Base-by-base conservation (phyloP, 2,329 filamentous ascomycete genomes). In the Clonostachys rosea region DNA sequence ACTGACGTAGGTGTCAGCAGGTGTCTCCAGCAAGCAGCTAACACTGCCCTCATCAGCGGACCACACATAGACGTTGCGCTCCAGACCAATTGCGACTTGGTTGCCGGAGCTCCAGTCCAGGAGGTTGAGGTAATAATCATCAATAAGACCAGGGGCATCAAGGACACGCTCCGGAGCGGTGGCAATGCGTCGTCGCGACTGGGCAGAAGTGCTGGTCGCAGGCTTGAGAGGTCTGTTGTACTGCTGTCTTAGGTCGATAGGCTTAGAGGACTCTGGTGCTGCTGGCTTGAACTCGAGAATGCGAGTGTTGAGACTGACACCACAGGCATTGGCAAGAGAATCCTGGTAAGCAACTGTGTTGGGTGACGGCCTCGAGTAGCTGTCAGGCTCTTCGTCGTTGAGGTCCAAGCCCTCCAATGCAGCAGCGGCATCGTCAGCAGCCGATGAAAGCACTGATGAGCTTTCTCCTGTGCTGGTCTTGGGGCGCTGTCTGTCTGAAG, bases 221-320 rank as follows among this genome's bases (percentile, higher is more conserved):
- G 88, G 76, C 78, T 90, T 96, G 52, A 99, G 79, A 35, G 94
- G 94, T 51, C 94, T 86, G 78, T 97, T 99, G 81, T 99, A 99
- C 67, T 99, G 94, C 52, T 94, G 89, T 49, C 94, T 87, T 52
- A 99, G 85, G 65, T 99, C 94, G 63, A 99, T 96, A 35, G 94
- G 94, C 79, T 96, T 96, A 34, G 91, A 96, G 7, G 94, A 97
- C 74, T 97, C 94, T 5, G 94, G 94, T n/a, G 94, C 83, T 3
- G 92, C 91, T 47, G 94, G 94, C 84, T 99, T 99, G 80, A 96
- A 99, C 50, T 94, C 89, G 45, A 99, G 86, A 59, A 99, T 99
- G 52, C 94, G 89, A 47, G 91, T 95, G 75, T 91, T 95, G 52
- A 95, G 81, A 62, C 84, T 92, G 52, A 99, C 90, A 48, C 91